Base-by-base conservation (phyloP, 805 yeast genomes). In the Pichia phayaonensis region DNA sequence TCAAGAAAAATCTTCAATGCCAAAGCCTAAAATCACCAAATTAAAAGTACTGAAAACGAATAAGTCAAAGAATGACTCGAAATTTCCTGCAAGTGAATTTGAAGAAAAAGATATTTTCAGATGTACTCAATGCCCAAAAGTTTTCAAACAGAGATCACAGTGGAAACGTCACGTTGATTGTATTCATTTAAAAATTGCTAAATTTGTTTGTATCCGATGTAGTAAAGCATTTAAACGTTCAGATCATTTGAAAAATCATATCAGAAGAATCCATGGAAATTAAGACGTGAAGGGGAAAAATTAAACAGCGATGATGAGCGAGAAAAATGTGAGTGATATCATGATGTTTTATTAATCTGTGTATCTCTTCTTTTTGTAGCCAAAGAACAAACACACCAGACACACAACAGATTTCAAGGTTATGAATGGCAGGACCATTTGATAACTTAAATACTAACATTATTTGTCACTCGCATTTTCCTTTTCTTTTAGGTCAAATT, bases 241-340 rank as follows among this genome's bases (percentile, higher is more conserved):
- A 15, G 90, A 84, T 60, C 84, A 83, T 58, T 70, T 83, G 58
- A 76, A 78, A 44, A 86, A 81, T 61, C 89, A 84, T 61, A 67
- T 80, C 54, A 77, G 77, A 59, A 77, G 68, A 54, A 58, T 62
- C 56, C 68, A 64, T 48, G 51, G 47, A 8, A 21, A n/a, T 7
- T 22, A 22, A 18, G n/a, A n/a, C n/a, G n/a, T n/a, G 12, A 7
- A 26, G 11, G 2, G 11, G 11, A 8, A 26, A 26, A 10, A 26
- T 26, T 10, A 26, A 10, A 26, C 8, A 26, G 11, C 12, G 12
- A 26, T 26, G 29, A 26, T n/a, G n/a, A 8, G 34, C n/a, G 15
- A 12, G 12, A n/a, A 29, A 29, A 29, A 3, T 13, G n/a, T 15
- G 34, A 29, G 34, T 12, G 12, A 26, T 26, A 8, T 29, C n/a